phyloP scores from a whole-genome alignment of 805 yeast genomes.

The Pichia cabralensis region DNA sequence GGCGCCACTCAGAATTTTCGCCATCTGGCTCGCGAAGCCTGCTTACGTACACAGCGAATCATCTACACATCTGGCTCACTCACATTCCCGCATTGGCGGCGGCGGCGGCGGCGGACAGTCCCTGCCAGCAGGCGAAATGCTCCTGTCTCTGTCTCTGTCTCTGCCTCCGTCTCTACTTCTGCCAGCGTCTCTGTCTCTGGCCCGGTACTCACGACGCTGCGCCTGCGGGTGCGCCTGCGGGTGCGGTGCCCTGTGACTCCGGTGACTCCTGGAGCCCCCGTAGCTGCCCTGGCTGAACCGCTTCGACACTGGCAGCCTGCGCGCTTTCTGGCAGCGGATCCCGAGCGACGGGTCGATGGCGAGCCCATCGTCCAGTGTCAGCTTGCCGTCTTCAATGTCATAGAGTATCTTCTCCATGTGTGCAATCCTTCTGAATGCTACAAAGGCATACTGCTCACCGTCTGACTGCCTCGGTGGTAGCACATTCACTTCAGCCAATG shows the following conservation, averaged over 20 bases:
- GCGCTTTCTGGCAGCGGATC: conserved; percentile 45
- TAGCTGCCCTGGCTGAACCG: too few relatives aligned
- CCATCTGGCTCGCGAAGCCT: too few relatives aligned
- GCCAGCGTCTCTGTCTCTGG: conserved; percentile 3
- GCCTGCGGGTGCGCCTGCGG: too few relatives aligned
- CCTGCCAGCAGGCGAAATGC: too few relatives aligned
- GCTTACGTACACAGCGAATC: too few relatives aligned
- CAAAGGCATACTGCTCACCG: conserved; percentile 55
- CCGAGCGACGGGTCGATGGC: conserved; percentile 31
- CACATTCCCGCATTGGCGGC: background rate
- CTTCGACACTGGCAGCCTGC: conserved; percentile 39
- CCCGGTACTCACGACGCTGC: too few relatives aligned
- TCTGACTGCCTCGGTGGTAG: conserved; percentile 54
- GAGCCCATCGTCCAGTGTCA: conserved; percentile 19
- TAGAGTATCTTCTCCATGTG: conserved; percentile 47
- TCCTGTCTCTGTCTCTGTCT: background rate
- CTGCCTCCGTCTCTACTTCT: conserved; percentile 7
- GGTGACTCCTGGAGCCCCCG: too few relatives aligned
- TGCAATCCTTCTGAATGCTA: conserved; percentile 41
- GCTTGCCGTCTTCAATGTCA: conserved; percentile 30
- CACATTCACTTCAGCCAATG: conserved; percentile 47
- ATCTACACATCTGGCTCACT: too few relatives aligned
- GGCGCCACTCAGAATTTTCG: too few relatives aligned
- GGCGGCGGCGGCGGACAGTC: too few relatives aligned
- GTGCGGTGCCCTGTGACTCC: too few relatives aligned